These are phyloP conservation scores for Dispira parvispora DNA, from an alignment of 192 early-diverging fungal genomes.

Conservation along the genomic window DNA sequence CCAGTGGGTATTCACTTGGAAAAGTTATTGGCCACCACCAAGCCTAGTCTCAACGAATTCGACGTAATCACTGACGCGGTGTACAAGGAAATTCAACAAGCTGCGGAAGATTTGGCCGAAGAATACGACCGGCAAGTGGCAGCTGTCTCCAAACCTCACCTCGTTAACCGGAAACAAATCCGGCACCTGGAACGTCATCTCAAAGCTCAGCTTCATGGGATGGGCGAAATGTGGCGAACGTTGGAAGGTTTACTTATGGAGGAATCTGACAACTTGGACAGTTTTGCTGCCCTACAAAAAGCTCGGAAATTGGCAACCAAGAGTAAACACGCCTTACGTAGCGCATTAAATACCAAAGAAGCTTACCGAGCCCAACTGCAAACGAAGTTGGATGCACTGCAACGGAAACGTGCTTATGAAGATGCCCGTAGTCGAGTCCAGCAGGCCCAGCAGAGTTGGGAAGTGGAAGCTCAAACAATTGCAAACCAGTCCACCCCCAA, in stretches of 20 bases:
- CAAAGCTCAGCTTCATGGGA: slow-evolving; percentile 4
- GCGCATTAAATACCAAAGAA: too few species aligned
- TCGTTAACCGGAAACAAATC: not conserved
- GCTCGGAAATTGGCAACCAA: too few species aligned
- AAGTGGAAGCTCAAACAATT: too few species aligned
- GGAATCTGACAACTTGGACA: not conserved
- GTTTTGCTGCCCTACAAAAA: too few species aligned
- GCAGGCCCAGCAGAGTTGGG: too few species aligned
- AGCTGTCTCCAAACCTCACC: not conserved
- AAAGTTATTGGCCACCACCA: slow-evolving; percentile 10
- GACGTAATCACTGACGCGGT: not conserved
- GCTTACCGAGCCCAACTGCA: too few species aligned
- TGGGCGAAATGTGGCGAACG: slow-evolving; percentile 6
- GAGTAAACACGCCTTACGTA: too few species aligned
- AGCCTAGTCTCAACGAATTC: slow-evolving; percentile 1
- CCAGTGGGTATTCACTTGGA: not conserved
- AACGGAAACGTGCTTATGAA: too few species aligned
- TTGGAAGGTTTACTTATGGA: slow-evolving; percentile 9
- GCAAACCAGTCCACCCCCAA: too few species aligned
- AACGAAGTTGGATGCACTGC: too few species aligned
- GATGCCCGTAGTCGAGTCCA: too few species aligned
- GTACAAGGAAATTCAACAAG: not conserved
- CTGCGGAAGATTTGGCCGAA: not conserved
- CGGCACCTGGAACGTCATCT: not conserved
- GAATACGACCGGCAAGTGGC: not conserved